Percentiles rank a stretch among this genome's conserved stretches.
phyloP scores from a whole-genome alignment of 345 rosid genomes.

The Gossypium mustelinum region DNA sequence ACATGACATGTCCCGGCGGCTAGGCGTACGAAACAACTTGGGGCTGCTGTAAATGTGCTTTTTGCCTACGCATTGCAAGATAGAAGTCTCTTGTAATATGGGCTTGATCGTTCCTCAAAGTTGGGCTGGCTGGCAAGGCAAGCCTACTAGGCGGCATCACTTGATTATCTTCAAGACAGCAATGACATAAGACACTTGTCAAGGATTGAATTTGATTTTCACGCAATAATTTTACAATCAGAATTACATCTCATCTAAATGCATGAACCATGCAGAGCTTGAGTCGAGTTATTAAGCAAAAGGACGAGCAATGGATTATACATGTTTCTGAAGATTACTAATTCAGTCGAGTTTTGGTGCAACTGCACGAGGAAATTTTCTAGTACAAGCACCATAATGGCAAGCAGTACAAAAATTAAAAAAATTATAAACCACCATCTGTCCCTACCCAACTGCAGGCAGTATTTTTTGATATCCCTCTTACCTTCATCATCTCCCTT shows the following conservation, averaged over 20 bases:
- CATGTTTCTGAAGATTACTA: background rate
- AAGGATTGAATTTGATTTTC: background rate
- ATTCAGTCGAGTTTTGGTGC: background rate
- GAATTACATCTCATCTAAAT: background rate
- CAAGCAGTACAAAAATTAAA: background rate
- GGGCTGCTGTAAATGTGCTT: background rate
- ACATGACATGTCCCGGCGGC: background rate
- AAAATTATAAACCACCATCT: slow-evolving; percentile 26
- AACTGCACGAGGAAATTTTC: background rate
- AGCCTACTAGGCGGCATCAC: background rate
- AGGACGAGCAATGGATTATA: background rate
- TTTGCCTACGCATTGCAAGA: background rate
- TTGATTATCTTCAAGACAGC: background rate
- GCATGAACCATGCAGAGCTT: background rate
- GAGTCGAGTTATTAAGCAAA: background rate
- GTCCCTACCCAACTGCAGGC: slow-evolving; percentile 74
- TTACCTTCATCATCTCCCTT: slow-evolving; percentile 65
- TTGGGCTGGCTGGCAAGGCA: background rate
- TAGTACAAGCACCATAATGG: background rate
- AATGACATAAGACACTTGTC: background rate
- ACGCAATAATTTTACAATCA: background rate
- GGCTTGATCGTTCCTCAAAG: background rate
- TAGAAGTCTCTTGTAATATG: background rate
- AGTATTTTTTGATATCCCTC: slow-evolving; percentile 56
- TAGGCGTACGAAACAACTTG: background rate